phyloP scores from a whole-genome alignment of 1,139 yeast species.

The Blastobotrys illinoisensis region DNA sequence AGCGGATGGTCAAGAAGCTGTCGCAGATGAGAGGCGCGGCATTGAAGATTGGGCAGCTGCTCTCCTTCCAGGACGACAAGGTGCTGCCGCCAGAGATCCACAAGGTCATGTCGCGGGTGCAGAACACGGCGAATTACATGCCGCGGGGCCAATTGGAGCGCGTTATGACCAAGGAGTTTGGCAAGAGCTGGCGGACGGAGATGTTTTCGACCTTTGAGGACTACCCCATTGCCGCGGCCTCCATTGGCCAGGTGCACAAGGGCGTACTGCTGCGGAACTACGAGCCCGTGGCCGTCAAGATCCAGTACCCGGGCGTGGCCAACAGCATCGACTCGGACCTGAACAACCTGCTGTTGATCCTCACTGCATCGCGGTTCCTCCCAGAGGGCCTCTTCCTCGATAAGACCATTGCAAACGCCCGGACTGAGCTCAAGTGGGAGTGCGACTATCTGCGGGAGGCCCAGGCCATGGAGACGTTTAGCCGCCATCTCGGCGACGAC shows the following conservation, averaged over 20 bases:
- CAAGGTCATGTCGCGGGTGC: conserved; percentile 73
- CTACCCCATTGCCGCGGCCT: conserved; percentile 94
- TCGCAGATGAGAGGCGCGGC: conserved; percentile 99
- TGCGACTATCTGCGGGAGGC: conserved; percentile 95
- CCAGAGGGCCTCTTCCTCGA: conserved; percentile 93
- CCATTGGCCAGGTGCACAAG: conserved; percentile 92
- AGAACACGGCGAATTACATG: conserved; percentile 94
- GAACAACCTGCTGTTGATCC: conserved; percentile 70
- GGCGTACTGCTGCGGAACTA: conserved; percentile 57
- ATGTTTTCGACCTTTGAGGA: conserved; percentile 72
- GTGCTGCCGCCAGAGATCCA: conserved; percentile 83
- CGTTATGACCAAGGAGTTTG: conserved; percentile 69
- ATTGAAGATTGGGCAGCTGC: conserved; percentile 87
- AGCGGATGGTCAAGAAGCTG: conserved; percentile 78
- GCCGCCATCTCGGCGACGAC: conserved; percentile 57
- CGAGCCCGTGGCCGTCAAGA: conserved; percentile 86
- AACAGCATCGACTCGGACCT: conserved; percentile 90
- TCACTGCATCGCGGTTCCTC: conserved; percentile 79
- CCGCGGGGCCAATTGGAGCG: conserved; percentile 84
- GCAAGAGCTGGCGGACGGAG: conserved; percentile 68
- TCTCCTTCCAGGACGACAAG: conserved; percentile 83
- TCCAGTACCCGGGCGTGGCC: conserved; percentile 97
- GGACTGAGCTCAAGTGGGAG: conserved; percentile 94
- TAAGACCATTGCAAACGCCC: conserved; percentile 86
- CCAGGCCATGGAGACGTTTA: conserved; percentile 63